Evolutionary conservation across 352 stramenopile genomes (phyloP).

Genomic region (Pythium dissimile): DNA sequence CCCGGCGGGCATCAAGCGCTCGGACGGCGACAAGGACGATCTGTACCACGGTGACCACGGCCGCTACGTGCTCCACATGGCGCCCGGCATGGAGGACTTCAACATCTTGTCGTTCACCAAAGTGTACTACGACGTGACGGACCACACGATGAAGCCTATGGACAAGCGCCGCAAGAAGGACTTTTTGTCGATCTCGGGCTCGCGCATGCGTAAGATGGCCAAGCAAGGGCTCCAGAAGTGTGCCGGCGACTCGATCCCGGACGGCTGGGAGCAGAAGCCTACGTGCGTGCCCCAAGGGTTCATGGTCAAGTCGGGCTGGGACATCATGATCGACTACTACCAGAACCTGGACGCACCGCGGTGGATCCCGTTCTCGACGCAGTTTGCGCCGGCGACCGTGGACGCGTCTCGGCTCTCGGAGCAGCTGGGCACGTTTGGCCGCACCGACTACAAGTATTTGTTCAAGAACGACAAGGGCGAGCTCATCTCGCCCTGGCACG

Average conservation of each 20-base stretch:
- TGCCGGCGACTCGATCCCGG: slow-evolving; percentile 54
- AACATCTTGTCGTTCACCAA: slow-evolving; percentile 96
- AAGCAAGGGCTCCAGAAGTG: slow-evolving; percentile 93
- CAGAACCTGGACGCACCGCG: slow-evolving; percentile 90
- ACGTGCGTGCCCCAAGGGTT: slow-evolving; percentile 97
- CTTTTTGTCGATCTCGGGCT: slow-evolving; percentile 98
- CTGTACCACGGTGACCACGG: slow-evolving; percentile 97
- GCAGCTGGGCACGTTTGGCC: slow-evolving; percentile 61
- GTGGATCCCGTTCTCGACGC: slow-evolving; percentile 77
- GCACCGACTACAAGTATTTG: slow-evolving; percentile 69
- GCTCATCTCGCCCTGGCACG: slow-evolving; percentile 96
- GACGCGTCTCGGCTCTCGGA: slow-evolving; percentile 49
- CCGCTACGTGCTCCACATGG: slow-evolving; percentile 96
- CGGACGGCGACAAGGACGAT: slow-evolving; percentile 92
- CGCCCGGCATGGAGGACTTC: slow-evolving; percentile 93
- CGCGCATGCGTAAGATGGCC: slow-evolving; percentile 96
- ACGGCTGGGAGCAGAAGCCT: slow-evolving; percentile 68
- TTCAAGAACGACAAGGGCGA: slow-evolving; percentile 69
- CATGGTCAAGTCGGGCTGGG: slow-evolving; percentile 98
- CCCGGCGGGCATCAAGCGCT: slow-evolving; percentile 97
- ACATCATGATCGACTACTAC: slow-evolving; percentile 99
- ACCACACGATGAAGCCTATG: slow-evolving; percentile 98
- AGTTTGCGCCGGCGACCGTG: slow-evolving; percentile 48
- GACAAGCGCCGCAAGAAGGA: slow-evolving; percentile 91
- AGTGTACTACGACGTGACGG: slow-evolving; percentile 97